phyloP scores from a whole-genome alignment of 768 basidiomycete species.

The Holtermannia corniformis region DNA sequence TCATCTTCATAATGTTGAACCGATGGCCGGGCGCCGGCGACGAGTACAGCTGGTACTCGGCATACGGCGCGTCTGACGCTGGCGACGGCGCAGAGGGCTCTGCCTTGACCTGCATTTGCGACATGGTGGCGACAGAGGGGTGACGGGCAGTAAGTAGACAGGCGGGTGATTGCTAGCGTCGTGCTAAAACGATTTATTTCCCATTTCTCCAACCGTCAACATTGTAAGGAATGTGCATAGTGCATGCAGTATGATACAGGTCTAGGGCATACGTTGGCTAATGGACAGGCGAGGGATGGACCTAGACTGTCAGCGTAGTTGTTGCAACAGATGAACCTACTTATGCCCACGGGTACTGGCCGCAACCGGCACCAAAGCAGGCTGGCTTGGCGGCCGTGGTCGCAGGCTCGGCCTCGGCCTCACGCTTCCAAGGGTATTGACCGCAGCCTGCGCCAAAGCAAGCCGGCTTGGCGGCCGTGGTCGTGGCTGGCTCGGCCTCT shows the following conservation, averaged over 20 bases:
- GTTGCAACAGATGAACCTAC: too few relatives aligned
- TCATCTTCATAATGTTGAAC: conserved; percentile 28
- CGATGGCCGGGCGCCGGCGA: conserved; percentile 9
- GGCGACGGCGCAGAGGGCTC: conserved; percentile 1
- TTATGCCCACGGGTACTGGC: not conserved
- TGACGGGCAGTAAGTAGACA: too few relatives aligned
- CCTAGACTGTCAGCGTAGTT: too few relatives aligned
- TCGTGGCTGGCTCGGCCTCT: not conserved
- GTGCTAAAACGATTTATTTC: too few relatives aligned
- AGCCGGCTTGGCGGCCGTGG: not conserved
- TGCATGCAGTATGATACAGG: too few relatives aligned
- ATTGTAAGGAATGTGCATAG: too few relatives aligned
- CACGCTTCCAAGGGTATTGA: conserved; percentile 11
- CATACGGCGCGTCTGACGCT: conserved; percentile 3
- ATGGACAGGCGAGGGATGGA: too few relatives aligned
- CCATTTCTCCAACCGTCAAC: too few relatives aligned
- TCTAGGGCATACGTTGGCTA: too few relatives aligned
- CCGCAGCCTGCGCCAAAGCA: not conserved
- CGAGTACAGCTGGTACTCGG: conserved; percentile 31
- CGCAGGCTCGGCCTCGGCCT: not conserved
- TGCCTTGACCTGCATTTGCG: conserved; percentile 2
- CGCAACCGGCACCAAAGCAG: conserved; percentile 4
- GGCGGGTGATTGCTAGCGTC: too few relatives aligned
- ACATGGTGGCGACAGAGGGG: too few relatives aligned
- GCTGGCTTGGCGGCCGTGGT: not conserved